Conservation (phyloP, 164 flowering plant genomes). For the Annona cherimola region DNA sequence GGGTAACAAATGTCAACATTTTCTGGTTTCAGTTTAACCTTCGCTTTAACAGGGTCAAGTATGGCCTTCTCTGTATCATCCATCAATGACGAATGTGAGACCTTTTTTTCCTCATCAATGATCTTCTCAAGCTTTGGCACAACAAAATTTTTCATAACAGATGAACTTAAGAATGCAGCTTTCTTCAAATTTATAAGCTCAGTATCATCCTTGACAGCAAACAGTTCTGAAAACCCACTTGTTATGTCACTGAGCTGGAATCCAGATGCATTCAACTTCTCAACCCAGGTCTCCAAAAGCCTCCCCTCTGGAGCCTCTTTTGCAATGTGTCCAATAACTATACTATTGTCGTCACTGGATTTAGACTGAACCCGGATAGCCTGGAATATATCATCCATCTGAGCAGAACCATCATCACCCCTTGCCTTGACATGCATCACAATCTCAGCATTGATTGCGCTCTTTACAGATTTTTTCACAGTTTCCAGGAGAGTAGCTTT, state of each 20-base stretch:
- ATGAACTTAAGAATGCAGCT: conserved; percentile 55
- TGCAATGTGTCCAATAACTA: conserved; percentile 56
- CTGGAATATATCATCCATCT: conserved; percentile 40
- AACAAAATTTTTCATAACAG: conserved; percentile 62
- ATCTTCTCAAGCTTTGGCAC: conserved; percentile 75
- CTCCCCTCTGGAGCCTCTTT: conserved; percentile 76
- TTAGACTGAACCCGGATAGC: conserved; percentile 29
- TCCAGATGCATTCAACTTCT: conserved; percentile 37
- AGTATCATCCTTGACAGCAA: conserved; percentile 57
- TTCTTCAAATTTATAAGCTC: conserved; percentile 62
- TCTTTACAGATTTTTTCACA: conserved; percentile 44
- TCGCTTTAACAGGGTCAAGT: conserved; percentile 48
- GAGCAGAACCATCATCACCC: conserved; percentile 50
- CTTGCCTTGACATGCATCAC: conserved; percentile 68
- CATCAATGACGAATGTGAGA: conserved; percentile 66
- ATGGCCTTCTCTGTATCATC: conserved; percentile 70
- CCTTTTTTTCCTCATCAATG: conserved; percentile 75
- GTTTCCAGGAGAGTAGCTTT: conserved; percentile 61
- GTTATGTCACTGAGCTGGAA: conserved; percentile 51
- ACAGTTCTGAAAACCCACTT: conserved; percentile 59
- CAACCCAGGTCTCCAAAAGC: conserved; percentile 63
- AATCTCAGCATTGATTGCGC: conserved; percentile 43
- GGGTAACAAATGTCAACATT: conserved; percentile 87
- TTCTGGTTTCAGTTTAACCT: conserved; percentile 64
- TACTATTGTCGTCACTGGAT: conserved; percentile 18